These are phyloP conservation scores for Nannochloris sp. DNA, from an alignment of 139 green algal species.

Conservation along the genomic window DNA sequence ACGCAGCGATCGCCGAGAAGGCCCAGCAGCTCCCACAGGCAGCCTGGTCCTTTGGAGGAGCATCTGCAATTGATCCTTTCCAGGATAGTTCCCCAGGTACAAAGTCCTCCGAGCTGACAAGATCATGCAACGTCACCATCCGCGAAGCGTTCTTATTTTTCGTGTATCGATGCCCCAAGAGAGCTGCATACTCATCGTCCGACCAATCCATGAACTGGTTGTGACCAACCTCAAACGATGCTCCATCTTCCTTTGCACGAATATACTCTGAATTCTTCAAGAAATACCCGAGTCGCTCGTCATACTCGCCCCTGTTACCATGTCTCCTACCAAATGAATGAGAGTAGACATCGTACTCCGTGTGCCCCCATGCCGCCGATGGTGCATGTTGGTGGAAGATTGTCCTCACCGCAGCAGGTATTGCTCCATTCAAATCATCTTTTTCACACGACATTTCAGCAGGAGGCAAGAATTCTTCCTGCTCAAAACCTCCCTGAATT, in stretches of 20 bases:
- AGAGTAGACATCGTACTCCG: conserved; percentile 33
- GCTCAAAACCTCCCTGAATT: not conserved
- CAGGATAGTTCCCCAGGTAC: conserved; percentile 36
- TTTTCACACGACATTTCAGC: not conserved
- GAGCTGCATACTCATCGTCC: conserved; percentile 27
- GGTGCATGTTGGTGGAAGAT: not conserved
- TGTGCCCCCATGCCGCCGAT: not conserved
- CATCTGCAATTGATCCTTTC: conserved; percentile 32
- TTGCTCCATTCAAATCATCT: not conserved
- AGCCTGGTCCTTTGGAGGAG: conserved; percentile 53
- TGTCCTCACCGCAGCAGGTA: not conserved
- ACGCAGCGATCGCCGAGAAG: conserved; percentile 32
- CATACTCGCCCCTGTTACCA: conserved; percentile 27
- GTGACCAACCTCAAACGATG: conserved; percentile 16
- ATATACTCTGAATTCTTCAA: conserved; percentile 22
- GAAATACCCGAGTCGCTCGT: conserved; percentile 17
- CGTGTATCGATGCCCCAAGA: conserved; percentile 23
- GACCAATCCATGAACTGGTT: conserved; percentile 48
- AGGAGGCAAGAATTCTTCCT: conserved; percentile 18
- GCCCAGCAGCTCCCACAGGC: conserved; percentile 37
- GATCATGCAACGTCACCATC: conserved; percentile 24
- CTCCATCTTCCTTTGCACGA: no score
- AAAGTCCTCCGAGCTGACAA: conserved; percentile 1
- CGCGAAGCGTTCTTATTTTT: not conserved
- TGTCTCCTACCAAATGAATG: conserved; percentile 35